A percentile compares a stretch with the other conserved stretches of the same genome.
Conservation (phyloP, 495 filamentous ascomycete species). For the Penicillium paxilli region DNA sequence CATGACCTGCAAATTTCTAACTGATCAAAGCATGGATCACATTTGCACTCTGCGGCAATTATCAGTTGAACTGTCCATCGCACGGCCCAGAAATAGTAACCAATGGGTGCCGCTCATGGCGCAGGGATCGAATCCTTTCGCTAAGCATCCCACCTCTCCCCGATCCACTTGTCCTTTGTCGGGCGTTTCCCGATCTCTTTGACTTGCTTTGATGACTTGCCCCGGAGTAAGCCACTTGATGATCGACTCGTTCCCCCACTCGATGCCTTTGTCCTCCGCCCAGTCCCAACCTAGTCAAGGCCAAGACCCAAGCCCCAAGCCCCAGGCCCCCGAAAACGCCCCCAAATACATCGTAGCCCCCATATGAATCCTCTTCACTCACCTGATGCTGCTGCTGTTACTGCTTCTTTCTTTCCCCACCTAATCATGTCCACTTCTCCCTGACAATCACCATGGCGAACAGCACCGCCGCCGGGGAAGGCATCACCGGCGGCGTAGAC, state of each 20-base stretch:
- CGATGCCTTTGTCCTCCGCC: neutral
- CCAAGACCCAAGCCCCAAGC: neutral
- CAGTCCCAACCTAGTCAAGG: neutral
- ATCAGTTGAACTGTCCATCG: neutral
- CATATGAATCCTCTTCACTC: conserved; percentile 13
- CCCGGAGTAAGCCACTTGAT: conserved; percentile 1
- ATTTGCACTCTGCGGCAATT: neutral
- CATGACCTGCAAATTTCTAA: neutral
- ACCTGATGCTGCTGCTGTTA: conserved; percentile 6
- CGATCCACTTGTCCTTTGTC: conserved; percentile 1
- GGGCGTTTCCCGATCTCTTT: conserved; percentile 5
- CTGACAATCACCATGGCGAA: conserved; percentile 20
- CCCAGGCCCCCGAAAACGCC: neutral
- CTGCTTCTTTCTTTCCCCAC: conserved; percentile 5
- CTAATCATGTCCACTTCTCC: conserved; percentile 18
- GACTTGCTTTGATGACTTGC: neutral
- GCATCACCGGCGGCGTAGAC: conserved; percentile 33
- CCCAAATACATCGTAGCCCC: conserved; percentile 7
- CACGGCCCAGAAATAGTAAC: conserved; percentile 2
- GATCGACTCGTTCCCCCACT: neutral
- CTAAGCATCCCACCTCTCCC: neutral
- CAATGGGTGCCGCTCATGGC: neutral
- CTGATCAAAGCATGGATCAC: neutral
- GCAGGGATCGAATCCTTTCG: conserved; percentile 8
- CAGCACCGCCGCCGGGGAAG: conserved; percentile 35